phyloP scores from a whole-genome alignment of 306 rosid genomes.

The Quercus parvula region DNA sequence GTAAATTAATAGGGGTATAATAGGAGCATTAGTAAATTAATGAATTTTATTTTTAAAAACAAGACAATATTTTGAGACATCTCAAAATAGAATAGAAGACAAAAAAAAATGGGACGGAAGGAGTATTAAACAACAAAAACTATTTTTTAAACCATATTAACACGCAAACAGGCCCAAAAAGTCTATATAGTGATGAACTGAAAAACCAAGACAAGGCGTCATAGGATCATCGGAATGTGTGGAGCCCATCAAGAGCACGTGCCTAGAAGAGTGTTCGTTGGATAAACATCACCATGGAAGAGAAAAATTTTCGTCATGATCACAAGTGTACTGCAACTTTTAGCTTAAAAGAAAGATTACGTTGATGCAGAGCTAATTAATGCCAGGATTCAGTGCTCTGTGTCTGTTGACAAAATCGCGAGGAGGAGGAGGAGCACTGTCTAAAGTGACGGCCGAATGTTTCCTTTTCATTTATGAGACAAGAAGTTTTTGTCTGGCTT shows the following conservation, averaged over 20 bases:
- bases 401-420: background rate
- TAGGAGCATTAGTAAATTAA: too few relatives aligned
- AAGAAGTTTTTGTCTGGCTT: background rate
- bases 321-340: background rate
- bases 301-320: background rate
- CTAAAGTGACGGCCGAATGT: background rate
- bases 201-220: too few relatives aligned
- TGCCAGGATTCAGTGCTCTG: background rate
- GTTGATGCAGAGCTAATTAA: background rate
- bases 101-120: too few relatives aligned
- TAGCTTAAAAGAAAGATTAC: background rate
- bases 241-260: background rate
- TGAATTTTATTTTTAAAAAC: too few relatives aligned
- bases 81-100: too few relatives aligned
- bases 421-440: too few relatives aligned
- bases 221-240: background rate
- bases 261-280: background rate
- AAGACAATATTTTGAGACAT: too few relatives aligned
- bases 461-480: background rate
- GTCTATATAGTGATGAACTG: too few relatives aligned
- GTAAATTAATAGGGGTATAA: too few relatives aligned
- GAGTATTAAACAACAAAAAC: too few relatives aligned
- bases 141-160: too few relatives aligned
- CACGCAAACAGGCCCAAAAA: too few relatives aligned
- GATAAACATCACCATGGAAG: background rate